These are phyloP conservation scores for Backusella tuberculispora DNA, from an alignment of 192 early-diverging fungal genomes.

Conservation along the genomic window DNA sequence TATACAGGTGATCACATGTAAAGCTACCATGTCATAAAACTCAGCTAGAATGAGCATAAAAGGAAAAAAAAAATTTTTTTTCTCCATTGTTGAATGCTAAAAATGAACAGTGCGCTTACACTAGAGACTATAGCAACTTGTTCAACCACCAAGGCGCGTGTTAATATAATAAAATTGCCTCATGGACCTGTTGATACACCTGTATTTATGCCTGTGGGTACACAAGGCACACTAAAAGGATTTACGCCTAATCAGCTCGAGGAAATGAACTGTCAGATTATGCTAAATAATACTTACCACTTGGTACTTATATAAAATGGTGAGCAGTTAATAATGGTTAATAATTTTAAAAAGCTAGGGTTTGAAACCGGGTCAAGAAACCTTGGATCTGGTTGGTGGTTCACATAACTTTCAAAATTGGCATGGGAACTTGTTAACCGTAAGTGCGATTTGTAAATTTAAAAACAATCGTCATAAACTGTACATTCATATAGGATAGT, in stretches of 20 bases:
- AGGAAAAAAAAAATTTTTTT: background rate
- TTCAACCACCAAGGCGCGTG: constrained; percentile 80
- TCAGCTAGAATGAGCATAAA: no score
- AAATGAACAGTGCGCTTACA: constrained; percentile 70
- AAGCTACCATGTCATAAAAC: no score
- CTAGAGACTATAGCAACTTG: constrained; percentile 76
- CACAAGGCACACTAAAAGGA: constrained; percentile 85
- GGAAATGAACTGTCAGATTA: constrained; percentile 78
- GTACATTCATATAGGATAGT: constrained; percentile 51
- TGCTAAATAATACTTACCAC: constrained; percentile 89
- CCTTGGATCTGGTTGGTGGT: constrained; percentile 74
- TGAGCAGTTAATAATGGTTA: background rate
- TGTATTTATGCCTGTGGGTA: constrained; percentile 91
- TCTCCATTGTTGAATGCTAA: background rate
- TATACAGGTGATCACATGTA: no score
- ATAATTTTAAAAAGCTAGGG: constrained; percentile 26
- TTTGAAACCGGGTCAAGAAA: constrained; percentile 63
- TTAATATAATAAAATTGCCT: constrained; percentile 71
- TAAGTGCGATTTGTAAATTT: constrained; percentile 17
- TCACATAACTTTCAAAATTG: constrained; percentile 83
- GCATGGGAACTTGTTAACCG: constrained; percentile 77
- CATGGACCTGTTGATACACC: constrained; percentile 83
- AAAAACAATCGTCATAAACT: background rate
- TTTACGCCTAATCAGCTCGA: constrained; percentile 77
- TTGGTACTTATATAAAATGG: constrained; percentile 47